Evolutionary conservation across 768 basidiomycete genomes (phyloP), one percentile per base, ranked within the genome.

Genomic region (Ramaria sp.): DNA sequence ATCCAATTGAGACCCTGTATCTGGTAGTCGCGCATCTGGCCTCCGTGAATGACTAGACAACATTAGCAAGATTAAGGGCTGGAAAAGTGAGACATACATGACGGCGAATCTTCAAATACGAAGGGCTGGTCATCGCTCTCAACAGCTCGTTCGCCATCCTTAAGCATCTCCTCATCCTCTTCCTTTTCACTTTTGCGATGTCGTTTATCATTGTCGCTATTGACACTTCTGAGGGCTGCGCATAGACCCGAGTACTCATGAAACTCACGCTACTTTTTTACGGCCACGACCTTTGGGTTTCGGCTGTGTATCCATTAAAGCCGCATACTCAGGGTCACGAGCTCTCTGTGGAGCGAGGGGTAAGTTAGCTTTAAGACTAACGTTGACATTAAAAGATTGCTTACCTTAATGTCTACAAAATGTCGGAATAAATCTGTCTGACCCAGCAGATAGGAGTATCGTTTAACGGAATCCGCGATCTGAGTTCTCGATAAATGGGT

Each of bases 361-460:
- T 10, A 37, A 34, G 19, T 15, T 38, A 51, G 10, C 7, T 27
- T 3, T 37, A 7, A 22, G 27, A 27, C 27, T 27, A 27, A 27
- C 27, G 27, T 27, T 27, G 27, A 27, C 3, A 37, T 37, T 37
- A 27, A 34, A 51, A 33, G 41, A 52, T 4, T 43, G 60, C 75
- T 27, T 20, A 88, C 91, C 80, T 96, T 96, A 70, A 97, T 86
- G 68, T 97, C 92, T 7, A 97, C 90, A 67, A 98, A 98, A 69
- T 98, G 95, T 63, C 92, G 91, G 77, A 99, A 99, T 19, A 98
- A 77, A 62, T 98, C 96, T 0, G 95, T 98, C 69, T 99, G 94
- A 7, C 96, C 96, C 1, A 99, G 79, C n/a, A 98, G 81, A 70
- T 97, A 98, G 1, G 89, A 90, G 67, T 97, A 98, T 17, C 93